These are phyloP conservation scores for Didymella exigua DNA, from an alignment of 2,329 filamentous ascomycete species.

Conservation along the genomic window DNA sequence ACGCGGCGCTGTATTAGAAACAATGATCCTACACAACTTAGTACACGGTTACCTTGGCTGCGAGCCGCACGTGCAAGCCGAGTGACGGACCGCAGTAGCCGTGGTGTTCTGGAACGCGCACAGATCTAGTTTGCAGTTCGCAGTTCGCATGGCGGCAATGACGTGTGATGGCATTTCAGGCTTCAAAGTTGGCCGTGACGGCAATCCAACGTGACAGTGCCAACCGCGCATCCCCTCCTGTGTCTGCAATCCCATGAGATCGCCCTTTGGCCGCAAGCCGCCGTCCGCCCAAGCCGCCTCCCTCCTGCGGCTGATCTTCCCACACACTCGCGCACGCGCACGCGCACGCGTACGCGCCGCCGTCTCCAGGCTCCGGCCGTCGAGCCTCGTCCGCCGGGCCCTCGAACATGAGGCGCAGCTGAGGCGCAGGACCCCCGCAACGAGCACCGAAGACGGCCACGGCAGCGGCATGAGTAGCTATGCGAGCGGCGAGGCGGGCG, in stretches of 20 bases:
- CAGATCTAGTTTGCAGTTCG: too few species aligned
- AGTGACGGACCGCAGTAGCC: not conserved
- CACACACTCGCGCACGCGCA: slow-evolving; percentile 66
- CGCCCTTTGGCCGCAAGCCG: slow-evolving; percentile 39
- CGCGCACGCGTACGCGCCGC: slow-evolving; percentile 68
- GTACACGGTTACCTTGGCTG: too few species aligned
- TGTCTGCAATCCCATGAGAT: slow-evolving; percentile 30
- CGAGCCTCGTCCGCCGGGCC: slow-evolving; percentile 64
- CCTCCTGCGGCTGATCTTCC: slow-evolving; percentile 71
- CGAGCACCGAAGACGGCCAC: slow-evolving; percentile 22
- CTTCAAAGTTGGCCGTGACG: slow-evolving; percentile 19
- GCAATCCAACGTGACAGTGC: too few species aligned
- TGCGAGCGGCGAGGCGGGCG: slow-evolving; percentile 63
- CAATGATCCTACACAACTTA: too few species aligned
- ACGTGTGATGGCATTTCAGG: slow-evolving; percentile 15
- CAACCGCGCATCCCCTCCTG: not conserved
- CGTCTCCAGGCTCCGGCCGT: slow-evolving; percentile 71
- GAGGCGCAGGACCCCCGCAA: slow-evolving; percentile 41
- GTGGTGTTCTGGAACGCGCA: slow-evolving; percentile 9
- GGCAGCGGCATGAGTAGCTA: slow-evolving; percentile 38
- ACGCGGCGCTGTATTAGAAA: not conserved
- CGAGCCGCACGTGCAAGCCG: not conserved
- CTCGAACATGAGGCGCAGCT: slow-evolving; percentile 43
- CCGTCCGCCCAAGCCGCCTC: slow-evolving; percentile 38
- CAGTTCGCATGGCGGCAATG: slow-evolving; percentile 9